These are phyloP conservation scores for Puccinia novopanici DNA, from an alignment of 1,284 basidiomycete species.

Conservation along the genomic window DNA sequence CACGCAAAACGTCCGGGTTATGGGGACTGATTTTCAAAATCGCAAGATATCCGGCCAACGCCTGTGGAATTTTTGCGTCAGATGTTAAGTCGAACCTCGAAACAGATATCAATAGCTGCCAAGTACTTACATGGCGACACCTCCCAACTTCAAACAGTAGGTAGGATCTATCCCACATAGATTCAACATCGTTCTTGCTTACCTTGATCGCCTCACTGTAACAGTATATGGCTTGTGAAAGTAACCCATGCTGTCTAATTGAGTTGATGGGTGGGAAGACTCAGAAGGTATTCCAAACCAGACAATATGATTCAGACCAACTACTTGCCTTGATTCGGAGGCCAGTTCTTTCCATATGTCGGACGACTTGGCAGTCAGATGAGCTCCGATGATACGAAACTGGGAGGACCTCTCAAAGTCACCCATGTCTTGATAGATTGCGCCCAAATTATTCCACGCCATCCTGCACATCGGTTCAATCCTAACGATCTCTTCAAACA, in stretches of 20 bases:
- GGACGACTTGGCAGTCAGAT: conserved; percentile 71
- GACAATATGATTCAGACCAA: neutral
- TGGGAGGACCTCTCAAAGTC: conserved; percentile 75
- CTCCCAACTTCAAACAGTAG: conserved; percentile 77
- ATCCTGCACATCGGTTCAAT: conserved; percentile 81
- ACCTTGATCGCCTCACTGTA: conserved; percentile 78
- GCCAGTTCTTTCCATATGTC: conserved; percentile 87
- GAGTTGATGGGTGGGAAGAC: conserved; percentile 27
- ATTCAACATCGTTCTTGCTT: conserved; percentile 77
- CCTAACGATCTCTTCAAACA: conserved; percentile 87
- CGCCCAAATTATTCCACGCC: conserved; percentile 77
- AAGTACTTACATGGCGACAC: conserved; percentile 65
- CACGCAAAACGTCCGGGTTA: conserved; percentile 75
- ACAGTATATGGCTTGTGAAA: conserved; percentile 88
- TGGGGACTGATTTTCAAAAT: conserved; percentile 60
- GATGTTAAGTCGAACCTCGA: neutral
- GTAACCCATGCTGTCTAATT: conserved; percentile 68
- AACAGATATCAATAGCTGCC: neutral
- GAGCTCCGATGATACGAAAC: conserved; percentile 83
- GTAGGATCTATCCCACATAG: conserved; percentile 84
- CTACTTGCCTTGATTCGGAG: conserved; percentile 67
- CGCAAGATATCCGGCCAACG: conserved; percentile 33
- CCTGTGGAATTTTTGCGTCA: neutral
- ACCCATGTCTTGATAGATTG: conserved; percentile 61
- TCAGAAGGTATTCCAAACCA: conserved; percentile 12